These are phyloP conservation scores for Schwanniomyces yamadae DNA, from an alignment of 805 yeast genomes.

Conservation along the genomic window DNA sequence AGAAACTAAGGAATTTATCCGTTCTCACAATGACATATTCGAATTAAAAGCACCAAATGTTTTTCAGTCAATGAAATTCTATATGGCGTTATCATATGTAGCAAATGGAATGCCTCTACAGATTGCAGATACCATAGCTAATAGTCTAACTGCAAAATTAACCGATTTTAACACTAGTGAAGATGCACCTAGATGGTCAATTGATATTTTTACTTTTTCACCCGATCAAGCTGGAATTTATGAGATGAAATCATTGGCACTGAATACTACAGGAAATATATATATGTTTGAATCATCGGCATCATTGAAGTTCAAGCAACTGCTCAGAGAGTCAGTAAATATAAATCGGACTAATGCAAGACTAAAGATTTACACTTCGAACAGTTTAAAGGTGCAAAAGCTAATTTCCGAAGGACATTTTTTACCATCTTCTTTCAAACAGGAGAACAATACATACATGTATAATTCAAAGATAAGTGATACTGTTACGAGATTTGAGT, in stretches of 20 bases:
- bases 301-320: constrained; percentile 19
- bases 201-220: constrained; percentile 36
- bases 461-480: constrained; percentile 36
- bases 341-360: constrained; percentile 8
- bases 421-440: constrained; percentile 32
- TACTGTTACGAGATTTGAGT: constrained; percentile 28
- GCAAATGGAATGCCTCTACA: constrained; percentile 28
- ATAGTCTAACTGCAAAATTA: constrained; percentile 18
- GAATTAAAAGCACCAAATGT: constrained; percentile 27
- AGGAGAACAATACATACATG: constrained; percentile 15
- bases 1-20: constrained; percentile 14
- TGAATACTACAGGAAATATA: constrained; percentile 33
- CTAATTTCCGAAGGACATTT: constrained; percentile 32
- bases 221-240: constrained; percentile 43
- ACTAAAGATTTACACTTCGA: constrained; percentile 31
- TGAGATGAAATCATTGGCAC: constrained; percentile 38
- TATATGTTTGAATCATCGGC: constrained; percentile 29
- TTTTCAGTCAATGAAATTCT: constrained; percentile 26
- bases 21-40: constrained; percentile 38
- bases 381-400: constrained; percentile 30
- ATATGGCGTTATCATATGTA: constrained; percentile 24
- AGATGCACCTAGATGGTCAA: constrained; percentile 23
- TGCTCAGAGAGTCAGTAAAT: constrained; percentile 11
- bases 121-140: constrained; percentile 14
- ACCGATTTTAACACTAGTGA: constrained; percentile 19